Base-by-base conservation (phyloP, 139 green algal genomes). In the Micractinium sp. region DNA sequence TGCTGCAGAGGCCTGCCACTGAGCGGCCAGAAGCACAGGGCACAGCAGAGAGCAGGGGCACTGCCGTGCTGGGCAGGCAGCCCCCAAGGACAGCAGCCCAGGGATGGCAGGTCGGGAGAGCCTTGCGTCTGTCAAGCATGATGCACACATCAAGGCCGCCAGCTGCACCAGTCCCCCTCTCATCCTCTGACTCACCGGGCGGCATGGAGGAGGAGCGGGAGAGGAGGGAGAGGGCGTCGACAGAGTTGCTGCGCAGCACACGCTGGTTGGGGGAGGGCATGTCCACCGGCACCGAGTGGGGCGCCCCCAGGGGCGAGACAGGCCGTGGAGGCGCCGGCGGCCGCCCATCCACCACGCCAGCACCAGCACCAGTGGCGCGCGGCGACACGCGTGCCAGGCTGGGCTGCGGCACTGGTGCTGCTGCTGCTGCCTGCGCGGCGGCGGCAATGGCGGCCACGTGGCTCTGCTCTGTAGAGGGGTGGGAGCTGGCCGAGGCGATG, bases 191-290 rank as follows among this genome's bases (percentile, higher is more conserved):
- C 78, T 67, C 79, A 61, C 84, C 85, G 29, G 85, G 63, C 27
- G 87, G 88, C 60, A 91, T 61, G 61, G 88, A 91, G 20, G 63
- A 60, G 53, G 81, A 36, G 39, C 84, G 87, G 53, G 74, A 67
- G 39, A 88, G 84, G 39, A 88, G 39, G 16, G 84, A 81, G 39
- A 69, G n/a, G 39, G 84, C 84, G 41, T 88, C 84, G 29, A 81
- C 29, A 14, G 69, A 82, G 69, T 71, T 69, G 69, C 29, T 81
- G 66, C 84, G 84, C 84, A 88, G 38, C 29, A 88, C 69, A 2
- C 84, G 84, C 69, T 88, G 84, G 0, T 39, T 56, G 39, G 84
- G 83, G 7, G 84, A 88, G 39, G 41, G 84, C n/a, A 82, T 60
- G 2, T 88, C 84, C 39, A 78, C 63, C 4, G 66, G 38, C 60